These are phyloP conservation scores for Exophiala sp. DNA, from an alignment of 2,329 filamentous ascomycete genomes.

Conservation along the genomic window DNA sequence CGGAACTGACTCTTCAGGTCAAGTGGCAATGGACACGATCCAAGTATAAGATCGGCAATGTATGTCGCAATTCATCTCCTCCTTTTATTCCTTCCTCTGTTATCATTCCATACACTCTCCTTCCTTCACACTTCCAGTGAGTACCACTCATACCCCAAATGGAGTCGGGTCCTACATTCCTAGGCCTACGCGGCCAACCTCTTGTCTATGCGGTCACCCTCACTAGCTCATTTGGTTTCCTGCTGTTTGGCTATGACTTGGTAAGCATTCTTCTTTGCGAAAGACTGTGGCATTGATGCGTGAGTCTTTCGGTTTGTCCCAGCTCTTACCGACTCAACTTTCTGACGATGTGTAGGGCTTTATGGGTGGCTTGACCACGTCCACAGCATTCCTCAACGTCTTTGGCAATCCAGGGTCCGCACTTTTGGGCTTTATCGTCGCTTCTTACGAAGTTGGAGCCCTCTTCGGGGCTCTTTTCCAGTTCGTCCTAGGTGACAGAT, in stretches of 20 bases:
- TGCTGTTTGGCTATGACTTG: conserved; percentile 25
- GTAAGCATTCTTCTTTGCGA: no score
- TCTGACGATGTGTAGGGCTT: conserved; percentile 45
- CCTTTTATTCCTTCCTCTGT: not conserved
- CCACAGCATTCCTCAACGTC: conserved; percentile 56
- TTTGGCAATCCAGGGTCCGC: conserved; percentile 46
- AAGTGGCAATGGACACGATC: not conserved
- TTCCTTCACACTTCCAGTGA: not conserved
- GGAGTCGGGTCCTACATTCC: not conserved
- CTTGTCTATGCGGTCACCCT: conserved; percentile 11
- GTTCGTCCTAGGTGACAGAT: conserved; percentile 49
- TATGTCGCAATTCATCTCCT: not conserved
- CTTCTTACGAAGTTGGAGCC: conserved; percentile 48
- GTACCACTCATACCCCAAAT: not conserved
- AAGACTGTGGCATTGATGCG: no score
- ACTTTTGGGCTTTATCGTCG: conserved; percentile 28
- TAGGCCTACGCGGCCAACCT: conserved; percentile 3
- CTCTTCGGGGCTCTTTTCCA: conserved; percentile 50
- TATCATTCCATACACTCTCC: not conserved
- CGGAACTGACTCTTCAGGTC: not conserved
- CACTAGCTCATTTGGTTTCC: conserved; percentile 17
- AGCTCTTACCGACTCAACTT: no score
- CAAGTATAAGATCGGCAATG: not conserved
- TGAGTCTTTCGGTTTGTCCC: no score
- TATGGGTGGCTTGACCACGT: conserved; percentile 70